phyloP scores from a whole-genome alignment of 257 asterid species.

The Lycium barbarum region DNA sequence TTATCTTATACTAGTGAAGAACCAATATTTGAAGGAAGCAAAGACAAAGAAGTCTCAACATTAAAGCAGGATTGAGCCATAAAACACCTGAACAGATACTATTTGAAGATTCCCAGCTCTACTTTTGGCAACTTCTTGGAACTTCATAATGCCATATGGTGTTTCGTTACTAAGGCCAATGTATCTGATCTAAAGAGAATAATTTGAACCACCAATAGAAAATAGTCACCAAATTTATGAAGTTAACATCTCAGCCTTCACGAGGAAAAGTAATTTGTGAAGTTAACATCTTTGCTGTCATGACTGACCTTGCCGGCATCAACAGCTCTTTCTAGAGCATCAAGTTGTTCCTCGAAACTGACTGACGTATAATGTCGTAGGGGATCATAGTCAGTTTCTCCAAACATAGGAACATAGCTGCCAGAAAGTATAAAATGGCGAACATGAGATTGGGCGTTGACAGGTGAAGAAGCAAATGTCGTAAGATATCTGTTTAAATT shows the following conservation, averaged over 20 bases:
- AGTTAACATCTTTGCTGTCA: constrained; percentile 28
- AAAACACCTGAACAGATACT: constrained; percentile 83
- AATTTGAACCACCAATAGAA: constrained; percentile 32
- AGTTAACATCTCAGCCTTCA: constrained; percentile 30
- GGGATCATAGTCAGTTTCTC: constrained; percentile 81
- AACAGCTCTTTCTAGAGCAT: constrained; percentile 73
- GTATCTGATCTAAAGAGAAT: constrained; percentile 71
- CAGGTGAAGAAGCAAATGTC: not conserved
- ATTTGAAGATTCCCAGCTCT: constrained; percentile 56
- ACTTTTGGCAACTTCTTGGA: constrained; percentile 63
- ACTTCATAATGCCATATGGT: constrained; percentile 91
- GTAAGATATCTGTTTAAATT: not conserved
- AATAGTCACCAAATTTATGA: constrained; percentile 40
- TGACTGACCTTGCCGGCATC: constrained; percentile 85
- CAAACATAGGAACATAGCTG: constrained; percentile 84
- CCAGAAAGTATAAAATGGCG: constrained; percentile 32
- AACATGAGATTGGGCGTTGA: not conserved
- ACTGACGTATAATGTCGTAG: constrained; percentile 54
- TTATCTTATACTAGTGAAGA: constrained; percentile 20
- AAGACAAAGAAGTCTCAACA: constrained; percentile 37
- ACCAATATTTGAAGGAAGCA: constrained; percentile 23
- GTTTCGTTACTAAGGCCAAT: constrained; percentile 94
- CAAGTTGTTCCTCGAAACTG: constrained; percentile 78
- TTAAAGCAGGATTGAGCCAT: constrained; percentile 38
- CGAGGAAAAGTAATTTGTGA: constrained; percentile 40